Evolutionary conservation across 768 basidiomycete genomes (phyloP), one percentile per base, ranked within the genome.

Genomic region (Rossbeevera mucosa): DNA sequence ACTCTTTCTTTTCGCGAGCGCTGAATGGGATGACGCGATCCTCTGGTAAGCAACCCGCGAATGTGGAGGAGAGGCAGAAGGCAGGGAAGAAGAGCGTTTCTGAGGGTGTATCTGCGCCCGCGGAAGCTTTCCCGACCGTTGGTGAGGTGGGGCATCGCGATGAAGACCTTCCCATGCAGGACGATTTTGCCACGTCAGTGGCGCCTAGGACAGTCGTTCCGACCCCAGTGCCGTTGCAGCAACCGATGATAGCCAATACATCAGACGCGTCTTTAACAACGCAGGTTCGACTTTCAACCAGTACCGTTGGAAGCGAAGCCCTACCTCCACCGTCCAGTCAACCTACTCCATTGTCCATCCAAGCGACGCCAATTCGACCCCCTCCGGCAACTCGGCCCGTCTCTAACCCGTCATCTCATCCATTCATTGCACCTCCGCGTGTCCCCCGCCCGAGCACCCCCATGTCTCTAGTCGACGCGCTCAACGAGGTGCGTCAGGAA

Each of bases 1-100:
- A 59, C 13, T 4, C 60, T 4, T 67, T 66, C 51, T 66, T 65
- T 41, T 66, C 65, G 21, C 55, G 65, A 21, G 65, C 52, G 7
- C 31, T 67, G 53, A 42, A 4, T 20, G 33, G 58, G 9, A 25
- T 12, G 6, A 6, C 14, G 2, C 48, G 47, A 7, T 16, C 11
- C 36, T 38, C 53, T 41, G 22, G 8, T 13, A 59, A 54, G 1
- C 47, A 24, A 5, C 26, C 29, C 3, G 29, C 11, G 18, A 51
- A 20, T 7, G 16, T 13, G 4, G 59, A 5, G 18, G 42, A 51
- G 16, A 36, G 33, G 36, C 42, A 22, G 24, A 18, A 5, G 44
- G 44, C 22, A 22, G 5, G 26, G 21, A 40, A 21, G 36, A 49
- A 4, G 11, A 46, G 38, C 22, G 13, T 12, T 4, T 33, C 44